phyloP scores from a whole-genome alignment of 2,329 filamentous ascomycete species.

The Tolypocladium capitatum region DNA sequence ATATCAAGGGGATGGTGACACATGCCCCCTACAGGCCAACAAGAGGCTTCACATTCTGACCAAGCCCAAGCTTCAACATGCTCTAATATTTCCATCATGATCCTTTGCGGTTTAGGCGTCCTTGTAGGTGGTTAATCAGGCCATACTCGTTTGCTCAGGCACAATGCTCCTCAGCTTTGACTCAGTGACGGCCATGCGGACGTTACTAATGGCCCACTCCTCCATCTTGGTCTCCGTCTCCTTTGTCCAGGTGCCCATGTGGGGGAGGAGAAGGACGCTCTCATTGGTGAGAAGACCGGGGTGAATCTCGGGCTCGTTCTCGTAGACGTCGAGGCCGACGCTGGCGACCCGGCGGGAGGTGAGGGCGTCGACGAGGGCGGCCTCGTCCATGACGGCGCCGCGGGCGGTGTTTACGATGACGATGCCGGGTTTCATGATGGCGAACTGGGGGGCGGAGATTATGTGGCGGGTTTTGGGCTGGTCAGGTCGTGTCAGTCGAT shows the following conservation, averaged over 20 bases:
- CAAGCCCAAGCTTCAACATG: not conserved
- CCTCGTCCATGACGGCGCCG: conserved; percentile 72
- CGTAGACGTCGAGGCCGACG: conserved; percentile 69
- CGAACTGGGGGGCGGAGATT: conserved; percentile 58
- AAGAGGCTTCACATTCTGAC: not conserved
- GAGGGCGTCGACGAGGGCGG: conserved; percentile 61
- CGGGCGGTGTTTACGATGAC: conserved; percentile 74
- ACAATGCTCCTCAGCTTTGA: conserved; percentile 56
- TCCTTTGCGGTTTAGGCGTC: not conserved
- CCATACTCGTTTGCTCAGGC: conserved; percentile 46
- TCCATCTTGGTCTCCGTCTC: conserved; percentile 59
- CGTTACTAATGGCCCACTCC: conserved; percentile 60
- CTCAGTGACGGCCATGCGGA: conserved; percentile 46
- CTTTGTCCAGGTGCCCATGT: conserved; percentile 74
- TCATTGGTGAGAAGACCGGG: conserved; percentile 57
- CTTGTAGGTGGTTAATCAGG: conserved; percentile 2
- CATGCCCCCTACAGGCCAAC: not conserved
- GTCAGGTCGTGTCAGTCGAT: not conserved
- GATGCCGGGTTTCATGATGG: conserved; percentile 63
- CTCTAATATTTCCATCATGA: not conserved
- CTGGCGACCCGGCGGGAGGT: conserved; percentile 56
- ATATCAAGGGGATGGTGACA: too few species aligned
- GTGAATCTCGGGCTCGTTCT: conserved; percentile 67
- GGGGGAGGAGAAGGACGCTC: conserved; percentile 62
- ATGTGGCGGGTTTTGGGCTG: conserved; percentile 59